phyloP scores from a whole-genome alignment of 257 asterid species.

The Scutellaria minor region DNA sequence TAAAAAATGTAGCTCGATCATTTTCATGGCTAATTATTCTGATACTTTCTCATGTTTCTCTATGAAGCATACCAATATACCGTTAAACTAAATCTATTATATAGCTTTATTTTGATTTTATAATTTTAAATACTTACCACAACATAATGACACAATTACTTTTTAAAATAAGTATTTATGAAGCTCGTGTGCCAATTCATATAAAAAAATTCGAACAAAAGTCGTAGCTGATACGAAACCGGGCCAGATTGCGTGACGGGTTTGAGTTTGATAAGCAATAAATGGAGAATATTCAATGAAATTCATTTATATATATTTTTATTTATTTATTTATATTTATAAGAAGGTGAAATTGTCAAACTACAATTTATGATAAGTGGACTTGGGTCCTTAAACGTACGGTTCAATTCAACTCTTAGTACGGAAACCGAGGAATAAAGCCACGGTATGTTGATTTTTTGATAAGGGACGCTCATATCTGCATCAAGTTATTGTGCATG shows the following conservation, averaged over 20 bases:
- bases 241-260: background rate
- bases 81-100: too few relatives aligned
- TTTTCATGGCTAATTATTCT: too few relatives aligned
- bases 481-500: background rate
- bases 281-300: background rate
- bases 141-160: too few relatives aligned
- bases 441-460: background rate
- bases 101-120: too few relatives aligned
- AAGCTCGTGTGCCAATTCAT: background rate
- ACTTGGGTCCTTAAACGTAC: constrained; percentile 46
- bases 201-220: background rate
- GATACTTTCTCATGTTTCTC: too few relatives aligned
- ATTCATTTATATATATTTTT: background rate
- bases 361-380: constrained; percentile 52
- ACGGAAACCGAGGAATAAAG: constrained; percentile 36
- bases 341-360: constrained; percentile 32
- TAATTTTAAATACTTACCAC: too few relatives aligned
- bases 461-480: background rate
- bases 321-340: background rate
- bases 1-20: too few relatives aligned
- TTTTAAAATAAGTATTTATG: too few relatives aligned
- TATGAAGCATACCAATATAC: too few relatives aligned
- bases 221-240: constrained; percentile 1
- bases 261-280: constrained; percentile 2
- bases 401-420: constrained; percentile 31